A percentile compares a stretch with the other conserved stretches of the same genome.
These are phyloP conservation scores for Parasarocladium wereldwijsianum DNA, from an alignment of 2,329 filamentous ascomycete genomes.

Conservation along the genomic window DNA sequence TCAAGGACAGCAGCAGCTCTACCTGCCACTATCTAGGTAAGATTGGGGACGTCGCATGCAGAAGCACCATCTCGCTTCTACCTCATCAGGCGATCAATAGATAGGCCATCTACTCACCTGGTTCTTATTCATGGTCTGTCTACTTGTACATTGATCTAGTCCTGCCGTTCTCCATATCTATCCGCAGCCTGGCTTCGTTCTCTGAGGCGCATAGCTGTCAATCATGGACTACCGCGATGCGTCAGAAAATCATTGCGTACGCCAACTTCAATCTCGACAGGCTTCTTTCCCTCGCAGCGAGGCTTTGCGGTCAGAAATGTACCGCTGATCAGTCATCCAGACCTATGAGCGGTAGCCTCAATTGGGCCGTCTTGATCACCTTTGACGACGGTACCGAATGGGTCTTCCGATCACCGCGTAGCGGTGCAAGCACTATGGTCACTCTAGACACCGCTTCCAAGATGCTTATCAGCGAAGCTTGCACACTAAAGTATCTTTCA, in stretches of 20 bases:
- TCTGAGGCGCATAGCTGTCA: too few species aligned
- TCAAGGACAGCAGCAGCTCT: too few species aligned
- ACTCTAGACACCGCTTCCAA: slow-evolving; percentile 8
- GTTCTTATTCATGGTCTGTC: too few species aligned
- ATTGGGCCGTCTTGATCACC: slow-evolving; percentile 10
- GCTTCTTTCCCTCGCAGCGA: slow-evolving; percentile 8
- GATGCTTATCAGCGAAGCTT: slow-evolving; percentile 10
- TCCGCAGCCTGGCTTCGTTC: too few species aligned
- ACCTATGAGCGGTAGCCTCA: slow-evolving; percentile 9
- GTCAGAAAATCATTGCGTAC: slow-evolving; percentile 1
- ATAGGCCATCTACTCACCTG: too few species aligned
- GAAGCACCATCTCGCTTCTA: too few species aligned
- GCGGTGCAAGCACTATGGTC: slow-evolving; percentile 1
- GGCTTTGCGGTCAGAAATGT: slow-evolving; percentile 8
- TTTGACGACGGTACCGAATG: slow-evolving; percentile 11
- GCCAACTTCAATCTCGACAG: slow-evolving; percentile 9
- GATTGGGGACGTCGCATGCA: too few species aligned
- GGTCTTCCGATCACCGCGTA: slow-evolving; percentile 9
- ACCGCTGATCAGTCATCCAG: slow-evolving; percentile 6
- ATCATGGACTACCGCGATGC: too few species aligned
- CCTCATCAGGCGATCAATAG: too few species aligned
- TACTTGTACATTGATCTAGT: too few species aligned
- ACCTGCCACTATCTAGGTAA: too few species aligned
- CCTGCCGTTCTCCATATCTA: too few species aligned
- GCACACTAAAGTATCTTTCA: slow-evolving; percentile 9